Base-by-base conservation (phyloP, 495 filamentous ascomycete species). In the Filosporella fistucella region DNA sequence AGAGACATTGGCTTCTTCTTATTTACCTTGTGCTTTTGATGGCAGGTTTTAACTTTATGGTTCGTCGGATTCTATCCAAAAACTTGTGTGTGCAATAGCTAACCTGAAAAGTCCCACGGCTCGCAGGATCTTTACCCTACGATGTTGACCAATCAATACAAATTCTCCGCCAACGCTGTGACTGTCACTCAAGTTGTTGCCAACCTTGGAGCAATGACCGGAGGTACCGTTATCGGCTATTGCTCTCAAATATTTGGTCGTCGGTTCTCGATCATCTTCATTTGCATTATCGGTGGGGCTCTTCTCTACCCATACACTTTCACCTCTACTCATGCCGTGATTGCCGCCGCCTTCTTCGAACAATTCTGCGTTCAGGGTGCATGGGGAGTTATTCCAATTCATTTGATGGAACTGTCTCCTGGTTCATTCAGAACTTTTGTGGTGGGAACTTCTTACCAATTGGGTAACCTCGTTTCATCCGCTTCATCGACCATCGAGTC, bases 21-120 rank as follows among this genome's bases (percentile, higher is more conserved):
- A 68, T 81, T 40, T 95, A 95, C 64, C 68, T 93, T 26, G 86
- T 95, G 16, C 64, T 93, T 16, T 70, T 95, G 13, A 93, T 93
- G 89, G 80, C 88, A 6, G 88, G 88, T 1, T 91, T 95, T 73
- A 95, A 93, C 63, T 93, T 91, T 64, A 88, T 91, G 87, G 75
- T 78, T 63, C 33, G 62, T 54, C 22, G 17, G 47, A 17, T 17
- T 7, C n/a, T 21, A 5, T 8, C 10, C 5, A 6, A 3, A 38
- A 3, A 5, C 16, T 22, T 21, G n/a, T n/a, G 12, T 35, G 4
- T 4, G 39, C 24, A 6, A 16, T 28, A 33, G 21, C 33, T 55
- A 39, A 52, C 20, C 42, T 16, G 8, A n/a, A 11, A 48, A 80
- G 76, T 89, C 86, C 18, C 90, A 96, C 59, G 90, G 90, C 50